Evolutionary conservation across 1,284 basidiomycete species (phyloP), one percentile per base, ranked within the genome.

Genomic region (Boletellus deceptivus): DNA sequence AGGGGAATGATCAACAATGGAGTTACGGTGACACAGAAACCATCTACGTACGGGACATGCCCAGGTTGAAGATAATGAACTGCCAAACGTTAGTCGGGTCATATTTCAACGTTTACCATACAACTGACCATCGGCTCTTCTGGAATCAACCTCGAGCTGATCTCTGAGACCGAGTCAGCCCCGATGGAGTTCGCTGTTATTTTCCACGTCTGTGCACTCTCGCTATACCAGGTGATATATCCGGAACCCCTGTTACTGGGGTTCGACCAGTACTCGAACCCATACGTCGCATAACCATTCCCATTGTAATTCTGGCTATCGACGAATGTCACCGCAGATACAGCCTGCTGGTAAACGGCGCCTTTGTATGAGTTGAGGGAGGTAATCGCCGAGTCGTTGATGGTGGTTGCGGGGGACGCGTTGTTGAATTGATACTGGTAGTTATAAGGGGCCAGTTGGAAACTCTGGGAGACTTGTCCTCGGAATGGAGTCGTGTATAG

Each of bases 401-500:
- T 71, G 2, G 79, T 78, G 18, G 84, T 78, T 17, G 72, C 73
- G 2, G 81, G 70, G 6, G 77, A 62, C 18, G 75, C 72, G 59
- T 83, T 79, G 61, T 77, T 72, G 62, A 80, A 86, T 51, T 80
- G 57, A 67, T 89, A 91, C 48, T 76, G 61, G 55, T 77, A 77
- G 69, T 92, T 84, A 70, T 86, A 94, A 11, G 89, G 89, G n/a
- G 90, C 91, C 41, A 78, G 70, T 69, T 94, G 91, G 58, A 78
- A 78, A 54, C 84, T 89, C 69, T 93, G 91, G 3, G 91, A 93
- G 2, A 85, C 86, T 58, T 84, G 70, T 43, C 85, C 84, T 58
- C 63, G 60, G 73, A 75, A 79, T 14, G 60, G 60, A 71, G 52
- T 70, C 71, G 45, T 72, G 16, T 3, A 46, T 3, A 67, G 62